These are phyloP conservation scores for Claviceps humidiphila DNA, from an alignment of 2,329 filamentous ascomycete genomes.

Conservation along the genomic window DNA sequence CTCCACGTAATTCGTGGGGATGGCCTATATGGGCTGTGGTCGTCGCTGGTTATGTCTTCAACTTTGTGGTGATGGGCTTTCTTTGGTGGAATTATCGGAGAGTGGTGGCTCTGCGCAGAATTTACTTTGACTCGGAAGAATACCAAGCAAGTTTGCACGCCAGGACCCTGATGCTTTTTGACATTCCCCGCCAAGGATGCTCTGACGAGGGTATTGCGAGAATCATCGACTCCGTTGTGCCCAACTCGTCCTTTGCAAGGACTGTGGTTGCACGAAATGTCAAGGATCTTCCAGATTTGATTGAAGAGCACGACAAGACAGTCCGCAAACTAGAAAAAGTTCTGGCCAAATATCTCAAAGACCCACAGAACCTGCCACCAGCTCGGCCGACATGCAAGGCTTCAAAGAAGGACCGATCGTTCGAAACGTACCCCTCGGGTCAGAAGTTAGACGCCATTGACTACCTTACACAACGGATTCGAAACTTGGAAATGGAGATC, in stretches of 20 bases:
- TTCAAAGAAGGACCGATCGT: slow-evolving; percentile 64
- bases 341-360: slow-evolving; percentile 79
- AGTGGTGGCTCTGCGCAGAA: slow-evolving; percentile 55
- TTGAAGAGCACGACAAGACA: slow-evolving; percentile 67
- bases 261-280: slow-evolving; percentile 84
- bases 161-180: slow-evolving; percentile 59
- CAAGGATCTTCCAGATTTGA: slow-evolving; percentile 73
- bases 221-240: slow-evolving; percentile 68
- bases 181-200: slow-evolving; percentile 63
- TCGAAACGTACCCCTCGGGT: slow-evolving; percentile 47
- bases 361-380: slow-evolving; percentile 66
- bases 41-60: slow-evolving; percentile 50
- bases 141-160: slow-evolving; percentile 83
- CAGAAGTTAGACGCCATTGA: slow-evolving; percentile 89
- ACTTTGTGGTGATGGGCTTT: slow-evolving; percentile 64
- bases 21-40: slow-evolving; percentile 45
- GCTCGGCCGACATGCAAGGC: slow-evolving; percentile 67
- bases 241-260: slow-evolving; percentile 64
- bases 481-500: slow-evolving; percentile 69
- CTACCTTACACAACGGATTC: slow-evolving; percentile 77
- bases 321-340: slow-evolving; percentile 75
- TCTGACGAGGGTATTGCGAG: slow-evolving; percentile 79
- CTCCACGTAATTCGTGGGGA: slow-evolving; percentile 41
- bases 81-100: slow-evolving; percentile 84
- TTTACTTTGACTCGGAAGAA: slow-evolving; percentile 74